Evolutionary conservation across 805 yeast genomes (phyloP).

Genomic region (Blastobotrys attinorum): DNA sequence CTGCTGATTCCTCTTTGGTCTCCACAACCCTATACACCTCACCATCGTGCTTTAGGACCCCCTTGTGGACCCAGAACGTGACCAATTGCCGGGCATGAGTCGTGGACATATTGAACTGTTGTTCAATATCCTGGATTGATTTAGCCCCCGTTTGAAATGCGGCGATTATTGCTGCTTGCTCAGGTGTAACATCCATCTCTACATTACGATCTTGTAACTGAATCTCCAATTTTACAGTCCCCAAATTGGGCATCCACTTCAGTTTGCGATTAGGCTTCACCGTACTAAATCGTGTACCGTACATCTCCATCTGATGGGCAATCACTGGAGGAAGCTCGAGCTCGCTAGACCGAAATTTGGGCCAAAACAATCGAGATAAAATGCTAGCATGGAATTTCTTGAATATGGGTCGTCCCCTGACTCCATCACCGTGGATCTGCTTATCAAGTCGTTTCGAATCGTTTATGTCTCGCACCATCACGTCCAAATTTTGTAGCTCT

Average conservation of each 20-base stretch:
- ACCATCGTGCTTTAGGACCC: slow-evolving; percentile 39
- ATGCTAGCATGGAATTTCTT: slow-evolving; percentile 46
- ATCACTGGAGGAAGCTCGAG: slow-evolving; percentile 45
- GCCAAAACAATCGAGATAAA: slow-evolving; percentile 80
- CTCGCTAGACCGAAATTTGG: slow-evolving; percentile 38
- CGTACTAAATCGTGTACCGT: slow-evolving; percentile 35
- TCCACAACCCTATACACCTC: slow-evolving; percentile 37
- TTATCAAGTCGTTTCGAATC: slow-evolving; percentile 45
- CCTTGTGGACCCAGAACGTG: slow-evolving; percentile 56
- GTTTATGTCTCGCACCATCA: slow-evolving; percentile 71
- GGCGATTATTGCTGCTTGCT: slow-evolving; percentile 56
- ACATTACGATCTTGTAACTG: slow-evolving; percentile 40
- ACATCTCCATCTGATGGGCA: slow-evolving; percentile 30
- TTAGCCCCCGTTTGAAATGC: slow-evolving; percentile 34
- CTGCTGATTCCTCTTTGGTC: slow-evolving; percentile 18
- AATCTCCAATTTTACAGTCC: slow-evolving; percentile 54
- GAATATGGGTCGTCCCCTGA: slow-evolving; percentile 3
- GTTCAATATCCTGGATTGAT: slow-evolving; percentile 29
- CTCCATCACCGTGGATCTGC: slow-evolving; percentile 26
- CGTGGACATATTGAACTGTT: slow-evolving; percentile 36
- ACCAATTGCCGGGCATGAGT: slow-evolving; percentile 35
- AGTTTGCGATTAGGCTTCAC: slow-evolving; percentile 44
- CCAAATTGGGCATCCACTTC: slow-evolving; percentile 48
- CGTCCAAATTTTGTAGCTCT: slow-evolving; percentile 63
- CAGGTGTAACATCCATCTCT: slow-evolving; percentile 51